Evolutionary conservation across 208 protist species (phyloP), one percentile per base, ranked within the genome.

Genomic region (Acanthamoeba quina): DNA sequence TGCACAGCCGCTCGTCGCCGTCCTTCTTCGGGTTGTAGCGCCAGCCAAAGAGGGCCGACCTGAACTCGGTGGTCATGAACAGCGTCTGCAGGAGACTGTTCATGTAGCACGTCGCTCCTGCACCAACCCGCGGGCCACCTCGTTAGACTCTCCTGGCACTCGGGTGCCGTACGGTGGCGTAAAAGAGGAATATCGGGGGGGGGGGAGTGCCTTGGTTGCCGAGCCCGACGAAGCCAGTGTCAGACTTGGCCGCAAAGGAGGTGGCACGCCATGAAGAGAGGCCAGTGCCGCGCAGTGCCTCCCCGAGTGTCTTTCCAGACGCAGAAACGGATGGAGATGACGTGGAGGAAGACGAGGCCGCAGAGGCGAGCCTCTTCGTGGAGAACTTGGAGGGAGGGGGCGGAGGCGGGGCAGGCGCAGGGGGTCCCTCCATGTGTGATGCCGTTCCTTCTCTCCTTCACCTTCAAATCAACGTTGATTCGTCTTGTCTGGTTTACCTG

Each of bases 81-180:
- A 94, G 52, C 29, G 90, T 66, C 44, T 94, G 90, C 44, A 94
- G 90, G 17, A 94, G 90, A 58, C 68, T 85, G 54, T 94, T 94
- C 90, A 94, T 94, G 70, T 94, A 94, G 37, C 90, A 94, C 66
- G 90, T 94, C 3, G 90, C 90, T 49, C 90, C 90, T 92, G 34
- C 4, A 44, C 17, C 17, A 44, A 76, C 13, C 37, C 37, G 37
- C 37, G 37, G 31, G 29, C 13, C 68, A 19, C 3, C 52, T 21
- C 3, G 52, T 56, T 64, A 21, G 58, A 7, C 15, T 29, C 0
- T 0, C 19, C 31, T 80, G 44, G 44, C 70, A 26, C 21, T n/a
- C n/a, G n/a, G n/a, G n/a, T n/a, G n/a, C n/a, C n/a, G n/a, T n/a
- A n/a, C n/a, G n/a, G n/a, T n/a, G n/a, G n/a, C n/a, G n/a, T n/a